Percentiles rank a stretch among this genome's conserved stretches.
Evolutionary conservation across 164 flowering plant species (phyloP).

Genomic region (Vitis rupestris): DNA sequence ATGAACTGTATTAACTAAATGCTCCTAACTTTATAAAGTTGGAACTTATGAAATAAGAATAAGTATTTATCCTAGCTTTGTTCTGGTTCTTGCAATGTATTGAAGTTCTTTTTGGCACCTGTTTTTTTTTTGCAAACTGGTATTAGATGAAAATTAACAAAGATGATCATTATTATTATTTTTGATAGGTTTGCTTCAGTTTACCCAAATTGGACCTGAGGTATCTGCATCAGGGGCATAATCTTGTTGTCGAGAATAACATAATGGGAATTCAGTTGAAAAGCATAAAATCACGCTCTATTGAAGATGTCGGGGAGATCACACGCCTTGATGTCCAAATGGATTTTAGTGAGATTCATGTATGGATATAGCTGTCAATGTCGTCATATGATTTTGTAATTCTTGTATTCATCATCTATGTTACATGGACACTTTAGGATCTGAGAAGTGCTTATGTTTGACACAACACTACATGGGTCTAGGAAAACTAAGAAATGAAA

Average conservation of each 20-base stretch:
- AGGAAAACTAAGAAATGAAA: no score
- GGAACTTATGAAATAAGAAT: no score
- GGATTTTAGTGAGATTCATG: constrained; percentile 98
- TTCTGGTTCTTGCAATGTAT: no score
- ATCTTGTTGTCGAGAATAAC: constrained; percentile 66
- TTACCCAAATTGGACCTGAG: constrained; percentile 82
- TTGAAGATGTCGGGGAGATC: constrained; percentile 85
- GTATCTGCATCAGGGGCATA: constrained; percentile 56
- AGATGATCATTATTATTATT: constrained; percentile 1
- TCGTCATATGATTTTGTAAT: constrained; percentile 6
- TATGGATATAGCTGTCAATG: constrained; percentile 34
- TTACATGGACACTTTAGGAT: not conserved
- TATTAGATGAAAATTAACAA: not conserved
- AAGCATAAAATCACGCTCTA: constrained; percentile 65
- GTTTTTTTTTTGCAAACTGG: not conserved
- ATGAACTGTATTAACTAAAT: not conserved
- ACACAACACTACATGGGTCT: no score
- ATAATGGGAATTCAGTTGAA: constrained; percentile 82
- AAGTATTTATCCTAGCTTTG: no score
- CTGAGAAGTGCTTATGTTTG: no score
- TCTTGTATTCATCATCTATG: constrained; percentile 5
- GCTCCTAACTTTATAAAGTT: no score
- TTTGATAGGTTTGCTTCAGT: constrained; percentile 69
- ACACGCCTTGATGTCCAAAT: constrained; percentile 84
- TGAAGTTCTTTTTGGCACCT: no score